These are phyloP conservation scores for Boletus insuetus DNA, from an alignment of 768 basidiomycete species.

Conservation along the genomic window DNA sequence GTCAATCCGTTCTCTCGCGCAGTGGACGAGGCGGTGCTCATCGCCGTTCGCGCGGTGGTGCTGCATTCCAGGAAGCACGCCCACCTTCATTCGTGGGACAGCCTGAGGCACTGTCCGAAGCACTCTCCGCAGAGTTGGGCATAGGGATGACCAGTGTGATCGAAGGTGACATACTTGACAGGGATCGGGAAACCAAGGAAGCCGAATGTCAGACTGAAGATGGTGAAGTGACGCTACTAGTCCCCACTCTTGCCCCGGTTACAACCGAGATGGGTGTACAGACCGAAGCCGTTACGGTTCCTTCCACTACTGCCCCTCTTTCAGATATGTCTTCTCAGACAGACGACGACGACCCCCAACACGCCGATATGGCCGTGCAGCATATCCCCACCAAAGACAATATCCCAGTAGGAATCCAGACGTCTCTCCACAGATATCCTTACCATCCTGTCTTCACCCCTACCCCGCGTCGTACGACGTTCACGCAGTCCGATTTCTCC, in stretches of 20 bases:
- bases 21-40: slow-evolving; percentile 47
- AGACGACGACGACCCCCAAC: slow-evolving; percentile 36
- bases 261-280: slow-evolving; percentile 43
- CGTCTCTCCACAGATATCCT: slow-evolving; percentile 28
- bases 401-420: slow-evolving; percentile 39
- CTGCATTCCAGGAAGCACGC: slow-evolving; percentile 65
- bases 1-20: slow-evolving; percentile 53
- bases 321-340: slow-evolving; percentile 48
- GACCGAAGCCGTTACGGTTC: slow-evolving; percentile 27
- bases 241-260: slow-evolving; percentile 29
- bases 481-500: slow-evolving; percentile 46
- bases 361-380: slow-evolving; percentile 49
- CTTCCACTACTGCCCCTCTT: slow-evolving; percentile 12
- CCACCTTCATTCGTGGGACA: slow-evolving; percentile 70
- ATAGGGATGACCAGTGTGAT: slow-evolving; percentile 44
- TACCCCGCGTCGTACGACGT: slow-evolving; percentile 39
- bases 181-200: slow-evolving; percentile 55
- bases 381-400: slow-evolving; percentile 34
- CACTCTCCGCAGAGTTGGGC: slow-evolving; percentile 65
- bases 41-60: slow-evolving; percentile 61
- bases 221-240: slow-evolving; percentile 29
- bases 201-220: slow-evolving; percentile 66
- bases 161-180: slow-evolving; percentile 37
- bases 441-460: slow-evolving; percentile 23
- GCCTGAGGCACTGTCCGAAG: slow-evolving; percentile 70